Evolutionary conservation across 2,329 filamentous ascomycete species (phyloP).

Genomic region (Fusarium sp.): DNA sequence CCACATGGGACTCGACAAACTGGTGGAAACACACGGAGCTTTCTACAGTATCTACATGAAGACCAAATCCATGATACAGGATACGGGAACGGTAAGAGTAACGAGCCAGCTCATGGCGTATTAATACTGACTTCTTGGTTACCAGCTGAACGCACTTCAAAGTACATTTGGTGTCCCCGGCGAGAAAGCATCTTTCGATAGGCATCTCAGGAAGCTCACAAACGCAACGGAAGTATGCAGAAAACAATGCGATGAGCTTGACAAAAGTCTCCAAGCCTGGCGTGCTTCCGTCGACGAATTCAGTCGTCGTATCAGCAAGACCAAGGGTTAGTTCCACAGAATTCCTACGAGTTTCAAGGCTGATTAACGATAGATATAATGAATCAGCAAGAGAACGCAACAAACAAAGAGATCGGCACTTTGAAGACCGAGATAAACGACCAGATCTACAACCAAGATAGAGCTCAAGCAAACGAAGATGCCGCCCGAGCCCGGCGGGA

Average conservation of each 20-base stretch:
- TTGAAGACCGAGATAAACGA: not conserved
- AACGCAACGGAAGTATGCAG: not conserved
- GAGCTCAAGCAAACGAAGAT: not conserved
- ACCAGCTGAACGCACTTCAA: not conserved
- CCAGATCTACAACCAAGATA: not conserved
- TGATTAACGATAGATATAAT: not conserved
- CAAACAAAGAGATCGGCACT: not conserved
- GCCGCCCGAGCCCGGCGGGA: not conserved
- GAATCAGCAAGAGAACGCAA: not conserved
- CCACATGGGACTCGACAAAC: not conserved
- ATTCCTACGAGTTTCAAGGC: not conserved
- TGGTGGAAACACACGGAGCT: not conserved
- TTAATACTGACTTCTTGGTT: not conserved
- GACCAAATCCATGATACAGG: not conserved
- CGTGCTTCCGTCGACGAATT: not conserved
- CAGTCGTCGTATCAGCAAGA: not conserved
- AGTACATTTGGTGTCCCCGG: not conserved
- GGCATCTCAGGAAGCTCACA: not conserved
- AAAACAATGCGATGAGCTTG: not conserved
- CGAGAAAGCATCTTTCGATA: not conserved
- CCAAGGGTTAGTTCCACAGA: not conserved
- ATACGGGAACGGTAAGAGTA: not conserved
- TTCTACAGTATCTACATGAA: not conserved
- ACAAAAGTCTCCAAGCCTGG: not conserved
- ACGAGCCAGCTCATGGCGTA: not conserved